Evolutionary conservation across 352 stramenopile species (phyloP), one percentile per base, ranked within the genome.

Genomic region (Phytophthora constricta): DNA sequence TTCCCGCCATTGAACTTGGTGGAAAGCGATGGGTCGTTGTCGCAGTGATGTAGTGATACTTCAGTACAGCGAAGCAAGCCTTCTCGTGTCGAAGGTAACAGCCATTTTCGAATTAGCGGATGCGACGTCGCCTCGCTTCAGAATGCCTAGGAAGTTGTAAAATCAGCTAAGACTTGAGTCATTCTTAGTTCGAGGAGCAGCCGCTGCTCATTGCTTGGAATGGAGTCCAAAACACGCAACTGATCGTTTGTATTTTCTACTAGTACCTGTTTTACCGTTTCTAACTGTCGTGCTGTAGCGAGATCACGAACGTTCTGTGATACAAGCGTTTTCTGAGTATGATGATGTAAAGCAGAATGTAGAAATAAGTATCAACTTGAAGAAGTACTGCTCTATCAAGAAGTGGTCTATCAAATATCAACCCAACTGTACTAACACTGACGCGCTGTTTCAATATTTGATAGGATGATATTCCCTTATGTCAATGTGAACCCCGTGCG

Each of bases 311-410:
- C 31, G 31, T 37, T 37, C 31, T 7, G 31, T 56, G 11, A 26
- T 45, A 19, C 5, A 49, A 7, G 39, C 39, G 3, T 59, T 51
- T 20, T 22, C 23, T 9, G 37, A 59, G 26, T 59, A 59, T 13
- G 39, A 50, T 13, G 52, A 51, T 37, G 23, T 59, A 3, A 41
- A 19, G 4, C 52, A 59, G 26, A 59, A 59, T 11, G 25, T 50
- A 14, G 49, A 51, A 17, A 11, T 49, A 23, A 39, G 10, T 20
- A 23, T 34, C 20, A 25, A 39, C 33, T 48, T 8, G 1, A 47
- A n/a, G 14, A 47, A 25, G 41, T 47, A 47, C 17, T n/a, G 8
- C 13, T 23, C n/a, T n/a, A n/a, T n/a, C n/a, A n/a, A n/a, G n/a
- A n/a, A n/a, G n/a, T n/a, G n/a, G n/a, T n/a, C n/a, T n/a, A n/a